These are phyloP conservation scores for Syzygium grande DNA, from an alignment of 345 rosid species.

Conservation along the genomic window DNA sequence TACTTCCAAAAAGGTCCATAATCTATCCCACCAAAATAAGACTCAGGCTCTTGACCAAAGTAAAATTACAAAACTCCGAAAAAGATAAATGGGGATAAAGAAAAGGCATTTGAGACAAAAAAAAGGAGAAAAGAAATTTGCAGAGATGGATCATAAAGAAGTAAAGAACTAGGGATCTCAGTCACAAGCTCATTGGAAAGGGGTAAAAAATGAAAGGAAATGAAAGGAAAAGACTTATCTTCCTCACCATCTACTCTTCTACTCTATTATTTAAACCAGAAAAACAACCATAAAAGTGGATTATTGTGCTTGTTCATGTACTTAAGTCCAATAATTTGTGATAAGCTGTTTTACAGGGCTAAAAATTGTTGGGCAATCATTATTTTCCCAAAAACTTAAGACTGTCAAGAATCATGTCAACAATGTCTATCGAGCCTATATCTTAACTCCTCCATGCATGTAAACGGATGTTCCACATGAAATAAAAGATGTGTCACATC, in stretches of 20 bases:
- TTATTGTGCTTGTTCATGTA: neutral
- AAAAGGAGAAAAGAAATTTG: neutral
- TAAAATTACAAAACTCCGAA: neutral
- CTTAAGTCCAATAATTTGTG: neutral
- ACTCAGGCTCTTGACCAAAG: neutral
- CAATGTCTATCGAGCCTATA: neutral
- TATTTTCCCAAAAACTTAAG: neutral
- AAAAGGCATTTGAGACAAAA: neutral
- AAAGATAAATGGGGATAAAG: neutral
- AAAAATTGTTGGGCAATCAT: neutral
- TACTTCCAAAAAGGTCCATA: constrained; percentile 49
- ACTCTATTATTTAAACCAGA: neutral
- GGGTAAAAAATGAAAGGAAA: neutral
- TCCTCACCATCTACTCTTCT: neutral
- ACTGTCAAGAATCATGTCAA: neutral
- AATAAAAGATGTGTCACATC: neutral
- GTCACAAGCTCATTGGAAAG: neutral
- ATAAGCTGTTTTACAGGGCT: neutral
- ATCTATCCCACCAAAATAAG: constrained; percentile 29
- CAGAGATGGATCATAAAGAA: neutral
- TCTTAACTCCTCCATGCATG: neutral
- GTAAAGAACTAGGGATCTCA: neutral
- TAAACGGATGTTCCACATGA: neutral
- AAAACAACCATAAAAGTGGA: neutral
- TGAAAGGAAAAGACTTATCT: neutral